Conservation (phyloP, 169 alveolate species). For the Cardiosporidium cionae region DNA sequence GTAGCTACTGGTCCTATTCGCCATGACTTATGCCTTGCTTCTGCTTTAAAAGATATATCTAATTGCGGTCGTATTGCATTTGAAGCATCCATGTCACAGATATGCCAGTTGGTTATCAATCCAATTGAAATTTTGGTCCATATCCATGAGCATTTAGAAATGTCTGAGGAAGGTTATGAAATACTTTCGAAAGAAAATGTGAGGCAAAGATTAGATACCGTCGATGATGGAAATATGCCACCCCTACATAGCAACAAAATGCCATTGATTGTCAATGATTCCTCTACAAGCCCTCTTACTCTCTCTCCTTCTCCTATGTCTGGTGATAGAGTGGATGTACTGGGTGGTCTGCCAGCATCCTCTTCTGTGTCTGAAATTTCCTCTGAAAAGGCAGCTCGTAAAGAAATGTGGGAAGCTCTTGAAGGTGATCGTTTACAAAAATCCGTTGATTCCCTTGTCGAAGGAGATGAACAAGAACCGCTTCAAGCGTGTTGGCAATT, state of each 20-base stretch:
- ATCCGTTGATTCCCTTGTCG: not conserved
- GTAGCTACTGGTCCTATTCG: conserved; percentile 37
- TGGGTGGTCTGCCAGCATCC: not conserved
- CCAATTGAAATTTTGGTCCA: conserved; percentile 26
- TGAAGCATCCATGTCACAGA: conserved; percentile 32
- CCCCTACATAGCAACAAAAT: too few relatives aligned
- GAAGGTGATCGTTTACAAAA: not conserved
- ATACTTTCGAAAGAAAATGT: too few relatives aligned
- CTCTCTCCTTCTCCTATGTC: not conserved
- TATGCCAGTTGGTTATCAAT: conserved; percentile 26
- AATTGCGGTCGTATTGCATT: conserved; percentile 19
- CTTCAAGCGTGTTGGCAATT: conserved; percentile 27
- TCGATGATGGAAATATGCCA: not conserved
- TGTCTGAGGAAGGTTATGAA: not conserved
- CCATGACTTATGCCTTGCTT: conserved; percentile 25
- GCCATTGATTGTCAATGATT: not conserved
- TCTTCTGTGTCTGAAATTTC: not conserved
- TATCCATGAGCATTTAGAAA: conserved; percentile 1
- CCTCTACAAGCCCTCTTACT: not conserved
- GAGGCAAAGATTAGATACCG: too few relatives aligned
- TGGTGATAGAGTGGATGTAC: too few relatives aligned
- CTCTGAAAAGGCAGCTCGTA: too few relatives aligned
- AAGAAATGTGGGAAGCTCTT: too few relatives aligned
- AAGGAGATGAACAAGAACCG: conserved; percentile 13
- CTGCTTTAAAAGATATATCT: not conserved